Percentiles rank a stretch among this genome's conserved stretches.
Evolutionary conservation across 1,284 basidiomycete genomes (phyloP).

Genomic region (Porodaedalea pini): DNA sequence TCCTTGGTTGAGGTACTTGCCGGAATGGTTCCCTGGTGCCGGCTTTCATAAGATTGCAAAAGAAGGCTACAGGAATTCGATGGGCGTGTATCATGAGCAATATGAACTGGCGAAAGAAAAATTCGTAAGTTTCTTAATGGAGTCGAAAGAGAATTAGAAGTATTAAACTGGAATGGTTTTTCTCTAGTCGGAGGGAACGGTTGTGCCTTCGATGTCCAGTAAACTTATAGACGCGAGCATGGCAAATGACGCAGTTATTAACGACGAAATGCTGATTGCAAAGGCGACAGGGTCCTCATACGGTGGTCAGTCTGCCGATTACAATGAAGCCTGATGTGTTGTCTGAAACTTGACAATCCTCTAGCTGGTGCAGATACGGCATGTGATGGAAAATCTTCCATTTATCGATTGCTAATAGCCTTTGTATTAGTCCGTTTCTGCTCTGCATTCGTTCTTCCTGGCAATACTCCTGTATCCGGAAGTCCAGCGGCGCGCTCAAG

Average conservation of each 20-base stretch:
- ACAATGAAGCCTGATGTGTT: not conserved
- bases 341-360: not conserved
- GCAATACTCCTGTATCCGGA: too few species aligned
- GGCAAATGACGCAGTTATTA: not conserved
- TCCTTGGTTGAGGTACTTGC: constrained; percentile 8
- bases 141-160: not conserved
- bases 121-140: not conserved
- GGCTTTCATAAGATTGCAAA: not conserved
- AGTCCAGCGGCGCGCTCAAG: too few species aligned
- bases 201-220: constrained; percentile 14
- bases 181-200: constrained; percentile 13
- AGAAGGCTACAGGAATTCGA: not conserved
- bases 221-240: constrained; percentile 5
- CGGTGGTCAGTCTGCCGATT: constrained; percentile 3
- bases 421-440: too few species aligned
- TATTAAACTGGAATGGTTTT: not conserved
- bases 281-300: not conserved
- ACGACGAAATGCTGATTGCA: constrained; percentile 11
- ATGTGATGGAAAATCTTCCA: not conserved
- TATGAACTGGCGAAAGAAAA: constrained; percentile 9
- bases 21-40: constrained; percentile 17
- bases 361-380: constrained; percentile 24
- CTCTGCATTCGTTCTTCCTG: too few species aligned
- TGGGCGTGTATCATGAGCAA: not conserved
- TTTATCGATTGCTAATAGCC: too few species aligned